These are phyloP conservation scores for Pichia deserticola DNA, from an alignment of 805 yeast genomes.

Conservation along the genomic window DNA sequence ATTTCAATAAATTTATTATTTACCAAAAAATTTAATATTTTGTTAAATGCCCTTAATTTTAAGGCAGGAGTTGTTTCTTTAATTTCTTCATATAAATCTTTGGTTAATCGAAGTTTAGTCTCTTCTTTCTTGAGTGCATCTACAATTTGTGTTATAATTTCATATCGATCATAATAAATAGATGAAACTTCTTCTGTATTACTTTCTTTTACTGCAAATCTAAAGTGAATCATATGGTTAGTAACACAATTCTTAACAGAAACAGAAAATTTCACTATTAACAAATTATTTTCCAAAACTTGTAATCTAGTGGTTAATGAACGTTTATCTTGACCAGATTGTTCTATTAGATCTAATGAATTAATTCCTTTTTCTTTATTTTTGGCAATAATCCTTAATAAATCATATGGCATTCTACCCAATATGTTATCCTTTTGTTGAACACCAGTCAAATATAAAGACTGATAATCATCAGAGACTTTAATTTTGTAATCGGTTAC, in stretches of 20 bases:
- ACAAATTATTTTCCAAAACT: constrained; percentile 41
- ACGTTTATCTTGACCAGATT: constrained; percentile 63
- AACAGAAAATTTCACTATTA: constrained; percentile 35
- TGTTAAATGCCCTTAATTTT: constrained; percentile 31
- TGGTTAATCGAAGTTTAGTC: constrained; percentile 49
- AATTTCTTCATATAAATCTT: constrained; percentile 55
- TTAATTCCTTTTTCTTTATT: constrained; percentile 49
- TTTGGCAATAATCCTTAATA: constrained; percentile 54
- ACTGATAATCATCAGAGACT: constrained; percentile 50
- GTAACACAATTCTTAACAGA: constrained; percentile 44
- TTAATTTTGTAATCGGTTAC: constrained; percentile 16
- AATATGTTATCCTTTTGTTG: constrained; percentile 42
- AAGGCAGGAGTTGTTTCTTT: constrained; percentile 35
- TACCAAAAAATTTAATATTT: constrained; percentile 44
- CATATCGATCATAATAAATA: constrained; percentile 15
- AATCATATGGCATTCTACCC: constrained; percentile 48
- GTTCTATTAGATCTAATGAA: constrained; percentile 47
- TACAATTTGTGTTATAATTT: constrained; percentile 31
- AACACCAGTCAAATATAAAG: constrained; percentile 51
- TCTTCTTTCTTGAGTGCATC: constrained; percentile 50
- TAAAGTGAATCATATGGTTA: constrained; percentile 43
- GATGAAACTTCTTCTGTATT: constrained; percentile 12
- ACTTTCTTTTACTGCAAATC: constrained; percentile 26
- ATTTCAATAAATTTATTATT: constrained; percentile 21
- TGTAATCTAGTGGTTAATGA: constrained; percentile 59